Conservation (phyloP, 768 basidiomycete species). For the Agrocybe praecox region DNA sequence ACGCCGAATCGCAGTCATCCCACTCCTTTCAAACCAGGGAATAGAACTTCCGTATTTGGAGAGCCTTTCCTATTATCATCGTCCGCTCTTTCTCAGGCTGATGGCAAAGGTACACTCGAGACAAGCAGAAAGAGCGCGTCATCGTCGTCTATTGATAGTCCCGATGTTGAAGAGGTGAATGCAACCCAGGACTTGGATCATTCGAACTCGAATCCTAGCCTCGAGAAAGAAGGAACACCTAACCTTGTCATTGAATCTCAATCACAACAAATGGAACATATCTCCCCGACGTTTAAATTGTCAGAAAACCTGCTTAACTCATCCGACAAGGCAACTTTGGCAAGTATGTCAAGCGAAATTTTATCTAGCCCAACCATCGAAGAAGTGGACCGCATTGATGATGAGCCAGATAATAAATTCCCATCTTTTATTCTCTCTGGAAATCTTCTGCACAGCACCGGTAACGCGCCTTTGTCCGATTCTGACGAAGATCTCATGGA, state of each 20-base stretch:
- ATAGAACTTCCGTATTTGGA: slow-evolving; percentile 27
- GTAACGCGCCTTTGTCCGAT: slow-evolving; percentile 6
- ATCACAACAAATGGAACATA: neutral
- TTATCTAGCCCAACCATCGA: neutral
- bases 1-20: slow-evolving; percentile 33
- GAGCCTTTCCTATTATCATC: slow-evolving; percentile 27
- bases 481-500: slow-evolving; percentile 43
- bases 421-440: slow-evolving; percentile 3
- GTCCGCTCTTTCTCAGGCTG: slow-evolving; percentile 1
- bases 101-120: slow-evolving; percentile 14
- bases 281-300: neutral
- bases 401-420: neutral
- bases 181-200: neutral
- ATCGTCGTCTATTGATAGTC: neutral
- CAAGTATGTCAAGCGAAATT: neutral
- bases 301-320: neutral
- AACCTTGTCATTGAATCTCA: neutral
- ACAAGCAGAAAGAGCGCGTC: slow-evolving; percentile 43
- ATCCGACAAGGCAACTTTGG: neutral
- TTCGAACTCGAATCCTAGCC: neutral
- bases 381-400: neutral
- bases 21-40: slow-evolving; percentile 10
- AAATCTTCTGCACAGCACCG: neutral
- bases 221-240: neutral
- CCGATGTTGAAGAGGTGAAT: neutral